A percentile compares a stretch with the other conserved stretches of the same genome.
These are phyloP conservation scores for Calocybe gangraenosa DNA, from an alignment of 768 basidiomycete genomes.

Conservation along the genomic window DNA sequence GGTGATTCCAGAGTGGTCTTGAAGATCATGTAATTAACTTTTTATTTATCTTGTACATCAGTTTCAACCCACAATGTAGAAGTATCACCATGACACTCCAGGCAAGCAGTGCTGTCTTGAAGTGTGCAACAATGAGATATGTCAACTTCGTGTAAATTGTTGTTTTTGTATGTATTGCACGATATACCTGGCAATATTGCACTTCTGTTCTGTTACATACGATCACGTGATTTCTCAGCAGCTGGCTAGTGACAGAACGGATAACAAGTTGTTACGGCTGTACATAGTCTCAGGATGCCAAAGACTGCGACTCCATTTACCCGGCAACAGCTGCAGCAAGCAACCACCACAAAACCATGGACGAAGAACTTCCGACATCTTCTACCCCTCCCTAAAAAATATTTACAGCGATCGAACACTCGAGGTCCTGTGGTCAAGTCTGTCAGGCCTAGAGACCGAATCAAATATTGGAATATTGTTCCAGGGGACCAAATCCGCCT, in stretches of 20 bases:
- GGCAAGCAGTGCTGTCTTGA: too few species aligned
- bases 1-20: slow-evolving; percentile 2
- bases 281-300: slow-evolving; percentile 20
- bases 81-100: too few species aligned
- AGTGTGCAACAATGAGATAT: too few species aligned
- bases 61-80: too few species aligned
- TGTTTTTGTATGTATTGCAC: too few species aligned
- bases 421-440: slow-evolving; percentile 48
- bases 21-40: neutral
- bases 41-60: neutral
- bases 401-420: slow-evolving; percentile 39
- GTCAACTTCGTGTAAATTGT: too few species aligned
- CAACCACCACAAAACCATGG: slow-evolving; percentile 50
- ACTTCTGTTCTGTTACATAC: too few species aligned
- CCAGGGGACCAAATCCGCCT: slow-evolving; percentile 78
- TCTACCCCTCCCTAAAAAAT: slow-evolving; percentile 53
- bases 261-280: too few species aligned
- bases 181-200: too few species aligned
- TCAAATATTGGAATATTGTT: slow-evolving; percentile 85
- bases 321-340: slow-evolving; percentile 34
- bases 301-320: slow-evolving; percentile 27
- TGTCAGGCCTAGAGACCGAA: slow-evolving; percentile 60
- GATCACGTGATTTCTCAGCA: too few species aligned
- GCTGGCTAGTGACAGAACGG: too few species aligned
- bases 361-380: slow-evolving; percentile 69